Base-by-base conservation (phyloP, 2,329 filamentous ascomycete species). In the Alternaria tenuissima region DNA sequence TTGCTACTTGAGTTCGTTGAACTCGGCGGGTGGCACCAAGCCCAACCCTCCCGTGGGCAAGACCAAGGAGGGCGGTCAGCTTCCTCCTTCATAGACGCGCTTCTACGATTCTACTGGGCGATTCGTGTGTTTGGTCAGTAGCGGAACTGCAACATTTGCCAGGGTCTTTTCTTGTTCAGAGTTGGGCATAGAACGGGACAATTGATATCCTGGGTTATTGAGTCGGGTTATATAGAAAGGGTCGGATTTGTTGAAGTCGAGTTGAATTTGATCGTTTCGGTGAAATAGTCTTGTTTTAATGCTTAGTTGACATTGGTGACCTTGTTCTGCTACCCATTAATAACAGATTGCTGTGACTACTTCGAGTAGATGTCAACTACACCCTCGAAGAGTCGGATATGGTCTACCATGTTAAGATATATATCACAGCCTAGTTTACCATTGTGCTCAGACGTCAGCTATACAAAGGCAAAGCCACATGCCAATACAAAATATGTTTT, bases 1-100 rank as follows among this genome's bases (percentile, higher is more conserved):
- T 59, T 80, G 78, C 71, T 80, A 80, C 59, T 65, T 80, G 24
- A 78, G 75, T 55, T 78, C 65, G 57, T 65, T 80, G 26, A 80
- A 80, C 61, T 72, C 68, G 12, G 67, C 70, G 3, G 75, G 76
- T 9, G 70, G 72, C 3, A 66, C 52, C 4, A 54, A 54, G 44
- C 57, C 59, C 5, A 53, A 48, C 44, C 41, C 61, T 24, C 61
- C 60, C 3, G 54, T 59, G 46, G 68, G 65, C 18, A 43, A 64
- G 47, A 53, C 49, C 20, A 69, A 71, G 58, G 72, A 73, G 55
- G 71, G 71, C 3, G 71, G 70, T 2, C 53, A 70, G 55, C 42
- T 74, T 49, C 70, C 71, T 41, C 72, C 72, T 54, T 66, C 67
- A 57, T 73, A 74, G 52, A 52, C 6, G 26, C 12, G 12, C 30